phyloP scores from a whole-genome alignment of 495 filamentous ascomycete species.

The Neurospora sp. region DNA sequence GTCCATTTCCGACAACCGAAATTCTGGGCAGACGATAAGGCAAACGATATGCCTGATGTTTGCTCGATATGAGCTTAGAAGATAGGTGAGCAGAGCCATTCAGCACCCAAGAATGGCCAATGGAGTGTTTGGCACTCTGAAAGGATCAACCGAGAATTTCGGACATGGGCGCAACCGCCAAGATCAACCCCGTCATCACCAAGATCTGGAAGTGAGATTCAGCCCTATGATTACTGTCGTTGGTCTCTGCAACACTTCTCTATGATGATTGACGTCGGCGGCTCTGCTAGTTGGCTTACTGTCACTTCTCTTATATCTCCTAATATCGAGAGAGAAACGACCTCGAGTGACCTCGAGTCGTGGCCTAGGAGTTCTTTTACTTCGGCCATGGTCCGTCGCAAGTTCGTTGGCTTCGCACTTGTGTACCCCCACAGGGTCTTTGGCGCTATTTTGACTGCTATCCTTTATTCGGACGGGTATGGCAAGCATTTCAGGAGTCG shows the following conservation, averaged over 20 bases:
- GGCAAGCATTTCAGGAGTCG: neutral
- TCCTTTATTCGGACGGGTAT: neutral
- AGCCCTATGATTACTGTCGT: neutral
- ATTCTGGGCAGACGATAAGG: neutral
- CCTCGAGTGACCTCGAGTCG: neutral
- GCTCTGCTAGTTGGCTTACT: neutral
- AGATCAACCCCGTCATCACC: neutral
- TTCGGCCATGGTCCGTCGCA: neutral
- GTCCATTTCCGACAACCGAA: neutral
- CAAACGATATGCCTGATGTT: neutral
- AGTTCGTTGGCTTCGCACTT: neutral
- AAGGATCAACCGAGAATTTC: neutral
- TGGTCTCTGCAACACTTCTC: neutral
- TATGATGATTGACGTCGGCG: neutral
- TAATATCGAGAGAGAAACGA: neutral
- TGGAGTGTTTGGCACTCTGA: neutral
- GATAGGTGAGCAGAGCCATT: neutral
- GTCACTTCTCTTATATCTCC: neutral
- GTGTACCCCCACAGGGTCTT: neutral
- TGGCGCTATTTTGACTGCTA: neutral
- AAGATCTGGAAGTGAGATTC: neutral
- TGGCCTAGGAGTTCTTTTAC: neutral
- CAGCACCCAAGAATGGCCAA: neutral
- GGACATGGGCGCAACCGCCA: neutral
- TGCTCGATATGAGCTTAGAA: neutral